Conservation (phyloP, 257 asterid species). For the Capsicum chinense region DNA sequence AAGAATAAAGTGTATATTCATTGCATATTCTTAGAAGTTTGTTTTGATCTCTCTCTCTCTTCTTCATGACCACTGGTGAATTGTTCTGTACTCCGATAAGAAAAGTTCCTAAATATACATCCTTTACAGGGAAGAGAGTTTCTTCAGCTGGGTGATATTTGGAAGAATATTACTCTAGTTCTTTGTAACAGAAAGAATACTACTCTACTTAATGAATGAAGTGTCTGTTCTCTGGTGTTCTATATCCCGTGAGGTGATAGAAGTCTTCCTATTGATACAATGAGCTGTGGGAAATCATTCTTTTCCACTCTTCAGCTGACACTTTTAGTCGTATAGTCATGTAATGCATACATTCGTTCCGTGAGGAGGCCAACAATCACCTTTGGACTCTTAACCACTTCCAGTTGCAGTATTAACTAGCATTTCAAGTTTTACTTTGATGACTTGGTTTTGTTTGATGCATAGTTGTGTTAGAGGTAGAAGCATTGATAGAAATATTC, state of each 20-base stretch:
- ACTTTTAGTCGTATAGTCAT: neutral
- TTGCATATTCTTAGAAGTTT: neutral
- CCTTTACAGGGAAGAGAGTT: neutral
- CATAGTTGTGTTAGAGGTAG: neutral
- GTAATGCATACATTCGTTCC: neutral
- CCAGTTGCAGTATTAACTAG: neutral
- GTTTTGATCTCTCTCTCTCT: neutral
- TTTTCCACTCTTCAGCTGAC: neutral
- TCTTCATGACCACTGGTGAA: constrained; percentile 10
- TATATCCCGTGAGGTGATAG: neutral
- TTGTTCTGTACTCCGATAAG: neutral
- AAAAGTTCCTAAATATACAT: constrained; percentile 11
- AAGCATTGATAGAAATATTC: neutral
- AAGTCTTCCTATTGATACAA: constrained; percentile 15
- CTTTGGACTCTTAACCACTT: neutral
- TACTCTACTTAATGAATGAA: neutral
- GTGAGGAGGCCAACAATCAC: neutral
- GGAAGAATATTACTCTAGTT: neutral
- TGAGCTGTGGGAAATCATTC: neutral
- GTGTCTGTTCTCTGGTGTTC: neutral
- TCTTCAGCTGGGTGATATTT: constrained; percentile 19
- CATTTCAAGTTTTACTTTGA: constrained; percentile 15
- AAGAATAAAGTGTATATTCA: neutral
- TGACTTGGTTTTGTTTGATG: neutral
- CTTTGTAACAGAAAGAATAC: neutral